These are phyloP conservation scores for Nicotiana tomentosiformis DNA, from an alignment of 257 asterid genomes.

Conservation along the genomic window DNA sequence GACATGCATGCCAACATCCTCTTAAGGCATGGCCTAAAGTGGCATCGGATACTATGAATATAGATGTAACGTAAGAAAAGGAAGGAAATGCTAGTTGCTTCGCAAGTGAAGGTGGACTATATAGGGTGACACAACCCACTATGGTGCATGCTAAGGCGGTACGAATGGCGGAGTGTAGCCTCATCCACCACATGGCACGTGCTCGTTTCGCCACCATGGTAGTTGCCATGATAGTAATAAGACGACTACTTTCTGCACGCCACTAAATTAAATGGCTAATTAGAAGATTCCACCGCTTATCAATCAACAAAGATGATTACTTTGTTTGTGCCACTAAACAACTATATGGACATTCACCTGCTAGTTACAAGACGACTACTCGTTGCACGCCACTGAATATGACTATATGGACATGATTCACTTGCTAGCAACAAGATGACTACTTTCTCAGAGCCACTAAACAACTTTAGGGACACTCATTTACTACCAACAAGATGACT, in stretches of 20 bases:
- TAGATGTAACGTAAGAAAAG: slow-evolving; percentile 48
- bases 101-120: slow-evolving; percentile 33
- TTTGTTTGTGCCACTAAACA: not conserved
- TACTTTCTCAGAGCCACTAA: not conserved
- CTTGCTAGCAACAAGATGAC: not conserved
- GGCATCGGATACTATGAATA: slow-evolving; percentile 44
- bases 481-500: not conserved
- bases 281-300: not conserved
- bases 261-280: not conserved
- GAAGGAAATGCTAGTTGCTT: slow-evolving; percentile 34
- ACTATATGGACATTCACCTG: not conserved
- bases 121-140: slow-evolving; percentile 48
- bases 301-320: not conserved
- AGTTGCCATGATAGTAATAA: not conserved
- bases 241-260: not conserved
- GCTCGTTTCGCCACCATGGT: slow-evolving; percentile 38
- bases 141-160: slow-evolving; percentile 47
- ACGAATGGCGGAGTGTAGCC: slow-evolving; percentile 45
- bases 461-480: not conserved
- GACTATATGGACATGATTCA: not conserved
- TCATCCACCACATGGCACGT: slow-evolving; percentile 46
- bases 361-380: not conserved
- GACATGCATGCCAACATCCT: slow-evolving; percentile 54
- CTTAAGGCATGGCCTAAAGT: slow-evolving; percentile 44
- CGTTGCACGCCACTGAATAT: not conserved